Percentiles rank a stretch among this genome's conserved stretches.
Conservation (phyloP, 495 filamentous ascomycete genomes). For the Hypoxylon lenormandii region DNA sequence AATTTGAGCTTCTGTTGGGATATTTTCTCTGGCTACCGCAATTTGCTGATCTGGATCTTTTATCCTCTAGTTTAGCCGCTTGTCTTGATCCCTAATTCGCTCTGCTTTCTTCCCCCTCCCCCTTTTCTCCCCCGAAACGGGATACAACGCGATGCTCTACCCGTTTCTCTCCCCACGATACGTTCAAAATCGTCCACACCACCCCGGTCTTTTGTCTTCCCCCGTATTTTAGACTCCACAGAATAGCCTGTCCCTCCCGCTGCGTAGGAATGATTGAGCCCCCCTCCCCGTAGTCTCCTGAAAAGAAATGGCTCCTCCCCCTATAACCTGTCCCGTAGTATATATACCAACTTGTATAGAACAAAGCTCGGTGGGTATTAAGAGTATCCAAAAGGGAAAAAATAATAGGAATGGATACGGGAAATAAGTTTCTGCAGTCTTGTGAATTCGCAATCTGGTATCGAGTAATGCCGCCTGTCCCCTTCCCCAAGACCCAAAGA, state of each 20-base stretch:
- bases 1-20: constrained; percentile 28
- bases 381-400: constrained; percentile 21
- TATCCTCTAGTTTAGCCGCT: constrained; percentile 46
- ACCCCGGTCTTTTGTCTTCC: constrained; percentile 24
- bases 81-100: constrained; percentile 33
- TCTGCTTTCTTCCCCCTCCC: constrained; percentile 24
- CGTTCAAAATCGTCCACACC: constrained; percentile 28
- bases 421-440: constrained; percentile 40
- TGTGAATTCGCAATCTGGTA: constrained; percentile 46
- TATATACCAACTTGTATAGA: constrained; percentile 38
- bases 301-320: constrained; percentile 20
- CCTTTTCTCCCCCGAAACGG: constrained; percentile 33
- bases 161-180: constrained; percentile 24
- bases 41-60: constrained; percentile 31
- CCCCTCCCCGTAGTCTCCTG: constrained; percentile 2
- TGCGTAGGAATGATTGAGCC: constrained; percentile 22
- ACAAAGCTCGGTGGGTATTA: constrained; percentile 36
- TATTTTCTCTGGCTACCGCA: constrained; percentile 29
- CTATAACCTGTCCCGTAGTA: constrained; percentile 19
- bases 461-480: constrained; percentile 29
- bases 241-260: constrained; percentile 28
- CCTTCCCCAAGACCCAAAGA: not conserved
- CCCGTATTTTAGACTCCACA: constrained; percentile 42
- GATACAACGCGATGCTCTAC: constrained; percentile 35
- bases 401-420: constrained; percentile 24